Percentiles rank a stretch among this genome's conserved stretches.
These are phyloP conservation scores for Dendrostoma leiphaemia DNA, from an alignment of 2,329 filamentous ascomycete species.

Conservation along the genomic window DNA sequence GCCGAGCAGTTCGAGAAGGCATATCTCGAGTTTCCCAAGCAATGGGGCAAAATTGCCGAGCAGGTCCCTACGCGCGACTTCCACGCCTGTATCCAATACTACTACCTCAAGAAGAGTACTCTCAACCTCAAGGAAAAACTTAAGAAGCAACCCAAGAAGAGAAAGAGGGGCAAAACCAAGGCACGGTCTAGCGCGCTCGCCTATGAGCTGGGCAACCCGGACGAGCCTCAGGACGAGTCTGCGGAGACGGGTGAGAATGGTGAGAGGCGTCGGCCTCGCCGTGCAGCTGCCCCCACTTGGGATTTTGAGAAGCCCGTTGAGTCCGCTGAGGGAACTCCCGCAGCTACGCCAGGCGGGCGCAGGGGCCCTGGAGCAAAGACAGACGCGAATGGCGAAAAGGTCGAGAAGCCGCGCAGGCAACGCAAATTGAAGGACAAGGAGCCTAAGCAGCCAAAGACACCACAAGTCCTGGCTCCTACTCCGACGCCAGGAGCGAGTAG, in stretches of 20 bases:
- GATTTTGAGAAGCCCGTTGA: conserved; percentile 53
- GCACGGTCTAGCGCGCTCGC: conserved; percentile 63
- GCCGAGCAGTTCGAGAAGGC: conserved; percentile 68
- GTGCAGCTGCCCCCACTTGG: conserved; percentile 70
- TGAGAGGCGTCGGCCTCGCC: conserved; percentile 57
- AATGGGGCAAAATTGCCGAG: conserved; percentile 76
- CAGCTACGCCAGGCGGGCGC: conserved; percentile 56
- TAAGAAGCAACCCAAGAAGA: conserved; percentile 59
- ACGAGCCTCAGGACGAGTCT: conserved; percentile 54
- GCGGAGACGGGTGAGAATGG: conserved; percentile 58
- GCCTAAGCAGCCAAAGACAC: conserved; percentile 31
- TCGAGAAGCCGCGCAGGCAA: conserved; percentile 41
- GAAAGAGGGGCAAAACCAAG: conserved; percentile 55
- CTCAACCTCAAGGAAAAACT: conserved; percentile 76
- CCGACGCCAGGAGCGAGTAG: conserved; percentile 38
- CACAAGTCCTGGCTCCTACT: conserved; percentile 46
- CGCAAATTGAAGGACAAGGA: conserved; percentile 36
- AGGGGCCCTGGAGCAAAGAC: conserved; percentile 40
- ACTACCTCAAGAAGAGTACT: conserved; percentile 76
- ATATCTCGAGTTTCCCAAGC: conserved; percentile 75
- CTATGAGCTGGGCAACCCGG: conserved; percentile 61
- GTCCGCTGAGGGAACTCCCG: conserved; percentile 34
- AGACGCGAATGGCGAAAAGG: conserved; percentile 44
- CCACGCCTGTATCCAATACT: conserved; percentile 80
- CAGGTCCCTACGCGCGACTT: conserved; percentile 67